These are phyloP conservation scores for Solanum etuberosum DNA, from an alignment of 257 asterid species.

Conservation along the genomic window DNA sequence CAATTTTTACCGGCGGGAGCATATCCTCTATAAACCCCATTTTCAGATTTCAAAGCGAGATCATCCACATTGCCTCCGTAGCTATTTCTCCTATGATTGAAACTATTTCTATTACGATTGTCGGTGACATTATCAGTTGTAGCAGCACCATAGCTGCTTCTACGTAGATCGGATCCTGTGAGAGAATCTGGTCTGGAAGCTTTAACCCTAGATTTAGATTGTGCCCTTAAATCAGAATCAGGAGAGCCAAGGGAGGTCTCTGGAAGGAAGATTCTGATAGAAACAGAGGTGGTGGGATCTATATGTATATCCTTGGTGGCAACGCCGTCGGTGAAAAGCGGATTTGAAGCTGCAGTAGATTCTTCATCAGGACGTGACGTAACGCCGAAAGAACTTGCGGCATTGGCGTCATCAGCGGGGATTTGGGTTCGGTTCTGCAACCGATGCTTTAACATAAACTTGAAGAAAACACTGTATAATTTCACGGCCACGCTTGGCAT, in stretches of 20 bases:
- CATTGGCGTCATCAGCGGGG: constrained; percentile 6
- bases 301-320: constrained; percentile 89
- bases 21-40: constrained; percentile 62
- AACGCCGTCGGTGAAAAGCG: constrained; percentile 82
- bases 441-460: constrained; percentile 84
- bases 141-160: constrained; percentile 41
- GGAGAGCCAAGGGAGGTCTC: constrained; percentile 51
- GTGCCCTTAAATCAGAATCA: constrained; percentile 12
- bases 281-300: constrained; percentile 67
- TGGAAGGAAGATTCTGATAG: constrained; percentile 78
- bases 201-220: constrained; percentile 12
- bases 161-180: constrained; percentile 36
- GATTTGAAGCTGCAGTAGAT: constrained; percentile 56
- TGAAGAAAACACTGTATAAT: constrained; percentile 81
- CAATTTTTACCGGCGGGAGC: constrained; percentile 38
- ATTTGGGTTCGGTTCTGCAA: constrained; percentile 62
- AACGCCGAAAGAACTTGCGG: constrained; percentile 45
- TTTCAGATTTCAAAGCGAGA: constrained; percentile 27
- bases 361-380: constrained; percentile 90
- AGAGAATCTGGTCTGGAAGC: background rate
- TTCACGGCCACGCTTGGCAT: constrained; percentile 97
- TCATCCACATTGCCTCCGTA: constrained; percentile 39
- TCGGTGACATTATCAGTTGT: background rate
- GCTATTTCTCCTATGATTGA: constrained; percentile 40
- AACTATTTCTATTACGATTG: background rate